Evolutionary conservation across 495 filamentous ascomycete genomes (phyloP).

Genomic region (Apodospora peruviana): DNA sequence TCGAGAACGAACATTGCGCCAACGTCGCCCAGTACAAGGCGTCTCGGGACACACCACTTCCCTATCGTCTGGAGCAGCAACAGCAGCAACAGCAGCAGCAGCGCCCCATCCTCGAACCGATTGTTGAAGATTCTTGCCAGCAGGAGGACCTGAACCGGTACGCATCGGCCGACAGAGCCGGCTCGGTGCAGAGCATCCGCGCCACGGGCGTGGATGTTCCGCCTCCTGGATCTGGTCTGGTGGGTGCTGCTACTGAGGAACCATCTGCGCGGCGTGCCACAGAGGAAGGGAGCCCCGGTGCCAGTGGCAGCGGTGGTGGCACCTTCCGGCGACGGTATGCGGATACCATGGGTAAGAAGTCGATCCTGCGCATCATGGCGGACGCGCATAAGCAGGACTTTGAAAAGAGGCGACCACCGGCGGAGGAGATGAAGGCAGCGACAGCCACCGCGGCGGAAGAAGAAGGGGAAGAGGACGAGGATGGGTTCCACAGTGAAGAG

Average conservation of each 20-base stretch:
- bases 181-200: neutral
- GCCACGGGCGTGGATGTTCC: neutral
- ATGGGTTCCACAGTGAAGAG: constrained; percentile 8
- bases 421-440: neutral
- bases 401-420: constrained; percentile 59
- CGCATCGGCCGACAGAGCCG: neutral
- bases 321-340: constrained; percentile 31
- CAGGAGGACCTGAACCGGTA: neutral
- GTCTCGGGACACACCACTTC: constrained; percentile 71
- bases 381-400: constrained; percentile 84
- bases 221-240: constrained; percentile 1
- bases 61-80: constrained; percentile 57
- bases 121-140: neutral
- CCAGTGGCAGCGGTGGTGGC: constrained; percentile 6
- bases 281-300: neutral
- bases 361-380: constrained; percentile 52
- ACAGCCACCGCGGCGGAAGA: constrained; percentile 4
- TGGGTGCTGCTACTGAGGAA: neutral
- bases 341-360: constrained; percentile 40
- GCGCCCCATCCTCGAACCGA: constrained; percentile 20
- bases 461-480: constrained; percentile 8
- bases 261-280: neutral
- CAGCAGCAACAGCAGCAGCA: constrained; percentile 31
- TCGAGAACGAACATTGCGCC: constrained; percentile 93
- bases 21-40: constrained; percentile 84